phyloP scores from a whole-genome alignment of 176 grass and related monocot genomes.

The Chrysopogon serrulatus region DNA sequence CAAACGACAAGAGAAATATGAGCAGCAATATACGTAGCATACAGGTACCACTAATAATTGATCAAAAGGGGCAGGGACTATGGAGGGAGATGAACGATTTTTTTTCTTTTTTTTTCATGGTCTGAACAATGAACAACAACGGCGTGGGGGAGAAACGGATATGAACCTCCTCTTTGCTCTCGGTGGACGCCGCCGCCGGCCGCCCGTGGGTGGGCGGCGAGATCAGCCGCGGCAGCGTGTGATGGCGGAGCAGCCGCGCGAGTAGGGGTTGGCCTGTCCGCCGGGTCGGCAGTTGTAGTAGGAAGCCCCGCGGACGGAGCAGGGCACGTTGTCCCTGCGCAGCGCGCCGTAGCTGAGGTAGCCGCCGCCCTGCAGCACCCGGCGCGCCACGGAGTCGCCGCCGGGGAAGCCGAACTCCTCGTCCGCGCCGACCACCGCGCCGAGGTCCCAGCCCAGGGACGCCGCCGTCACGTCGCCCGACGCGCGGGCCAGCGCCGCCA shows the following conservation, averaged over 20 bases:
- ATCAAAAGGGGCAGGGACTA: background rate
- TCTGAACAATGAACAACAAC: background rate
- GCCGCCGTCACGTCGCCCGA: background rate
- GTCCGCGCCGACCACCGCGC: conserved; percentile 10
- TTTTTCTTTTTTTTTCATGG: too few species aligned
- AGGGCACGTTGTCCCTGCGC: conserved; percentile 43
- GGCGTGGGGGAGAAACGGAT: background rate
- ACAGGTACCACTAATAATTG: background rate
- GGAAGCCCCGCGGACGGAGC: conserved; percentile 66
- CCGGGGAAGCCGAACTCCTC: conserved; percentile 22
- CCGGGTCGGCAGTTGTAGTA: conserved; percentile 87
- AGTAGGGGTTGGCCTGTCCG: conserved; percentile 56
- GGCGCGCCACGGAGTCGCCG: conserved; percentile 7
- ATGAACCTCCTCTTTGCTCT: background rate
- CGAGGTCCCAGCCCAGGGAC: conserved; percentile 32
- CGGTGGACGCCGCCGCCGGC: background rate
- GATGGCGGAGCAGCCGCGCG: conserved; percentile 60
- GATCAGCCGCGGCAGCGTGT: conserved; percentile 57
- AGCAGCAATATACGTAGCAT: background rate
- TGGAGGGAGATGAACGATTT: background rate
- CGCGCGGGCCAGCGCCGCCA: background rate
- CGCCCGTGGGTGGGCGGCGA: background rate
- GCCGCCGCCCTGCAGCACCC: conserved; percentile 16
- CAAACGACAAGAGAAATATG: background rate
- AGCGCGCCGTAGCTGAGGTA: conserved; percentile 83